phyloP scores from a whole-genome alignment of 805 yeast species.

The Tetrapisispora fleetii region DNA sequence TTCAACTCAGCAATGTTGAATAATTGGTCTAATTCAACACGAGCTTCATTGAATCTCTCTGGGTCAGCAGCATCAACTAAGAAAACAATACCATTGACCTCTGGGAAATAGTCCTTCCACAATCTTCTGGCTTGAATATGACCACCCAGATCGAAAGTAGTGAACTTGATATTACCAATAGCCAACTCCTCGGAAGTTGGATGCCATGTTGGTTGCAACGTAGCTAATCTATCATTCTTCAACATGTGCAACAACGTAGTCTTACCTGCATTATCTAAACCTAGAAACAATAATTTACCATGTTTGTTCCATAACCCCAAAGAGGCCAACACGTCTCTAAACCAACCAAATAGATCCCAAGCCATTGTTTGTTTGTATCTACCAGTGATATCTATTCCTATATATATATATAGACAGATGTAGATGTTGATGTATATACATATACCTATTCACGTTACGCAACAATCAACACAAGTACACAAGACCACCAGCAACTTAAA shows the following conservation, averaged over 20 bases:
- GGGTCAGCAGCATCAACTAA: conserved; percentile 96
- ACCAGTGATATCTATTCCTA: background rate
- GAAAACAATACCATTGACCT: conserved; percentile 94
- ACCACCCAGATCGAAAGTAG: conserved; percentile 98
- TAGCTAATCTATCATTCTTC: conserved; percentile 93
- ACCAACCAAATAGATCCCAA: conserved; percentile 30
- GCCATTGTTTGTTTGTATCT: conserved; percentile 8
- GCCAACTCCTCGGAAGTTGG: conserved; percentile 98
- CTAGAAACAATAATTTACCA: conserved; percentile 90
- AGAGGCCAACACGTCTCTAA: conserved; percentile 68
- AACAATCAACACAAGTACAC: too few species aligned
- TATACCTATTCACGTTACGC: too few species aligned
- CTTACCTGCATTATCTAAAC: conserved; percentile 97
- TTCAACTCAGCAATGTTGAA: conserved; percentile 86
- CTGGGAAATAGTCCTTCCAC: conserved; percentile 99
- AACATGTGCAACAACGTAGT: conserved; percentile 81
- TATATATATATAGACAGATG: background rate
- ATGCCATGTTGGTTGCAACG: conserved; percentile 94
- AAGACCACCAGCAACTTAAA: too few species aligned
- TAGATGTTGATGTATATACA: too few species aligned
- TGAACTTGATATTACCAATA: conserved; percentile 91
- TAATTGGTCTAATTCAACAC: conserved; percentile 87
- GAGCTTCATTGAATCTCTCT: conserved; percentile 88
- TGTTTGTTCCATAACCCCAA: conserved; percentile 87
- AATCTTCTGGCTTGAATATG: conserved; percentile 98